phyloP scores from a whole-genome alignment of 2,329 filamentous ascomycete species.

The Chaetomium globosum region DNA sequence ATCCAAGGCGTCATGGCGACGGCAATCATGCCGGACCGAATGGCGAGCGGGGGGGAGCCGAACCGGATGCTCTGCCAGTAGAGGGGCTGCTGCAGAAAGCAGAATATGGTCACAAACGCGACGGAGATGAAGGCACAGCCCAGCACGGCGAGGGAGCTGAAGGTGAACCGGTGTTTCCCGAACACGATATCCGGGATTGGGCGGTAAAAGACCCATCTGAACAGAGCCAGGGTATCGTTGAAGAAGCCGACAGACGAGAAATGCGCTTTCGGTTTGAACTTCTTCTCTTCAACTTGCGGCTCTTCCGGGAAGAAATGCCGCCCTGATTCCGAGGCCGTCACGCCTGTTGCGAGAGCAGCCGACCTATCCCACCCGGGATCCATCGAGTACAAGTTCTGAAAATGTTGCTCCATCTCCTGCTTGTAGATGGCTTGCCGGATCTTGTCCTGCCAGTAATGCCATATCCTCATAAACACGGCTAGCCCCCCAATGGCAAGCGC shows the following conservation, averaged over 20 bases:
- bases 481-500: conserved; percentile 69
- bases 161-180: conserved; percentile 70
- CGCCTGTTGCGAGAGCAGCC: conserved; percentile 50
- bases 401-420: conserved; percentile 72
- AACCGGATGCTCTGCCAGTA: conserved; percentile 86
- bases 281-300: conserved; percentile 57
- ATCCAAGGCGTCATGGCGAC: conserved; percentile 94
- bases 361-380: conserved; percentile 53
- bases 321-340: conserved; percentile 51
- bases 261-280: conserved; percentile 68
- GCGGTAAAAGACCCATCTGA: conserved; percentile 86
- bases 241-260: conserved; percentile 73
- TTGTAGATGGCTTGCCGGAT: conserved; percentile 87
- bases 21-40: conserved; percentile 87
- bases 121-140: conserved; percentile 68
- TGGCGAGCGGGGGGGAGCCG: conserved; percentile 84
- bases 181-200: conserved; percentile 75
- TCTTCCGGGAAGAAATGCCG: conserved; percentile 75
- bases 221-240: conserved; percentile 79
- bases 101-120: conserved; percentile 75
- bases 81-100: conserved; percentile 82
- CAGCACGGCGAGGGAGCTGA: conserved; percentile 76
- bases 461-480: conserved; percentile 71
- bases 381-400: conserved; percentile 55
- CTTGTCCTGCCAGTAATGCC: conserved; percentile 92